Evolutionary conservation across 352 stramenopile species (phyloP).

Genomic region (Pythium insidiosum): DNA sequence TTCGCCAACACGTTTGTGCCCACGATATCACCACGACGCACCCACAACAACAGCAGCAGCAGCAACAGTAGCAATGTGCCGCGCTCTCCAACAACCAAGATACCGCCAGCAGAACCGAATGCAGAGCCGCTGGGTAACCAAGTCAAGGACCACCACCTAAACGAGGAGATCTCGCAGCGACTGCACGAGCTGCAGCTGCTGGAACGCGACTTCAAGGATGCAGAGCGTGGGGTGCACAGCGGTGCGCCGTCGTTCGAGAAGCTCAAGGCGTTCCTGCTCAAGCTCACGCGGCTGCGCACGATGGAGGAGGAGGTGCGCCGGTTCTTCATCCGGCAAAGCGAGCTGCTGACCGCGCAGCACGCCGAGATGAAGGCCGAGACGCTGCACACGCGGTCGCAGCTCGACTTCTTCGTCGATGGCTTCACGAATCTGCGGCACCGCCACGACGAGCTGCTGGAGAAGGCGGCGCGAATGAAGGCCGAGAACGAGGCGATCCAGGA

Average conservation of each 20-base stretch:
- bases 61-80: too few relatives aligned
- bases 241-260: constrained; percentile 65
- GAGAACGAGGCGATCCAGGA: constrained; percentile 53
- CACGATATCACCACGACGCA: constrained; percentile 19
- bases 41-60: too few relatives aligned
- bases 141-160: constrained; percentile 48
- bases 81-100: neutral
- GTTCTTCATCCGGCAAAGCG: constrained; percentile 46
- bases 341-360: constrained; percentile 36
- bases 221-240: constrained; percentile 45
- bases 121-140: constrained; percentile 8
- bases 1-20: constrained; percentile 70
- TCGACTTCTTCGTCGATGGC: constrained; percentile 74
- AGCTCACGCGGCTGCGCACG: constrained; percentile 38
- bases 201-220: constrained; percentile 51
- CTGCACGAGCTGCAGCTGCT: constrained; percentile 33
- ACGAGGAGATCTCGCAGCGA: constrained; percentile 37
- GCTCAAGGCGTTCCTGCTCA: constrained; percentile 61
- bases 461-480: constrained; percentile 42
- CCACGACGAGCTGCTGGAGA: constrained; percentile 51
- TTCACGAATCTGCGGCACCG: constrained; percentile 59
- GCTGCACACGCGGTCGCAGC: constrained; percentile 50
- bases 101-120: constrained; percentile 1
- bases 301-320: constrained; percentile 52
- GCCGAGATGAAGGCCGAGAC: constrained; percentile 49